A percentile compares a stretch with the other conserved stretches of the same genome.
Evolutionary conservation across 441 rosid genomes (phyloP).

Genomic region (Jatropha podagrica): DNA sequence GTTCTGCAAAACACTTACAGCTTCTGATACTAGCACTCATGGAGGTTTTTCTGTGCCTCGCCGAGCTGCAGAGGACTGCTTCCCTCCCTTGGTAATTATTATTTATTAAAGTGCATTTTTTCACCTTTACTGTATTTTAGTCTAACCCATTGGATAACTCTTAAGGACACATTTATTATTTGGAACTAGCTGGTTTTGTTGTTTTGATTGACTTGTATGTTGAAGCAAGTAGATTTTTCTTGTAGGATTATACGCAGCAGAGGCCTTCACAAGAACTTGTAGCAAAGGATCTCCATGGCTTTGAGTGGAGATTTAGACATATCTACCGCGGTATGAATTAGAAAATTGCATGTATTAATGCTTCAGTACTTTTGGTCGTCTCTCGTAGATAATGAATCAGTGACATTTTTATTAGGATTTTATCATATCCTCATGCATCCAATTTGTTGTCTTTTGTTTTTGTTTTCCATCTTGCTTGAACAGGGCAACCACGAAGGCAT

Average conservation of each 20-base stretch:
- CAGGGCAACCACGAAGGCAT: constrained; percentile 98
- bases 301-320: constrained; percentile 92
- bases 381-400: not conserved
- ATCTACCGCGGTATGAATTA: constrained; percentile 70
- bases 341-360: not conserved
- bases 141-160: not conserved
- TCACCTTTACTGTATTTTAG: not conserved
- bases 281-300: constrained; percentile 93
- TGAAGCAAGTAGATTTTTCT: constrained; percentile 11
- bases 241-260: constrained; percentile 87
- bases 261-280: constrained; percentile 97
- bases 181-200: not conserved
- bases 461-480: constrained; percentile 18
- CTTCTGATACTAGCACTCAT: constrained; percentile 98
- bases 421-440: not conserved
- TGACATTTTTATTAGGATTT: not conserved
- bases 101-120: not conserved
- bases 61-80: constrained; percentile 98
- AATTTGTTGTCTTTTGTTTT: constrained; percentile 7
- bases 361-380: not conserved
- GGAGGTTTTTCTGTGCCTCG: constrained; percentile 99
- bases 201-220: not conserved
- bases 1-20: constrained; percentile 98
- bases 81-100: constrained; percentile 82
- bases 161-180: not conserved